These are phyloP conservation scores for Stachybotrys chartarum DNA, from an alignment of 2,329 filamentous ascomycete genomes.

Conservation along the genomic window DNA sequence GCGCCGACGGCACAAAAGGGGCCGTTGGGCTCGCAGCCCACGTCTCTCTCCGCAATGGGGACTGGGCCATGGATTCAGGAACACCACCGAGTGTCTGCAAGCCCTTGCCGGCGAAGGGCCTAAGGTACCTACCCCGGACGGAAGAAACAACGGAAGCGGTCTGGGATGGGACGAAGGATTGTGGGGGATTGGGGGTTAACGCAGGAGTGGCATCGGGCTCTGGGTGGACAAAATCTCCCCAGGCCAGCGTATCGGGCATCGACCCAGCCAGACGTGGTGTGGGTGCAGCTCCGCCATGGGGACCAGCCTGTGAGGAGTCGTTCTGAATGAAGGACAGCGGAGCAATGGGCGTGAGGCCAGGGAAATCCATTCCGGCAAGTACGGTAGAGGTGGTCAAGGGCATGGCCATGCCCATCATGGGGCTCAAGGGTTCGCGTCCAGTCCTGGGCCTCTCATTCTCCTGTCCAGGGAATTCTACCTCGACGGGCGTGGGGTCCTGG, in stretches of 20 bases:
- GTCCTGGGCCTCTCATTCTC: constrained; percentile 45
- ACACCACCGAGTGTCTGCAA: constrained; percentile 42
- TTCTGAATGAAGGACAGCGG: constrained; percentile 27
- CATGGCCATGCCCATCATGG: constrained; percentile 40
- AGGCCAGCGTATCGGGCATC: constrained; percentile 50
- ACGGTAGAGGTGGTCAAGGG: constrained; percentile 28
- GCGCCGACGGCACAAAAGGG: neutral
- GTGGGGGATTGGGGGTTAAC: constrained; percentile 40
- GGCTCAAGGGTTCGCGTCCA: constrained; percentile 44
- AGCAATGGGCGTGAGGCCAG: constrained; percentile 23
- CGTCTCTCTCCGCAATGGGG: constrained; percentile 23
- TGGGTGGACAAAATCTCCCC: constrained; percentile 36
- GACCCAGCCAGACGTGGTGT: constrained; percentile 28
- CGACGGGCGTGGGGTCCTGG: constrained; percentile 14
- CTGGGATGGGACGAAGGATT: constrained; percentile 45
- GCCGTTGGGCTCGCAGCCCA: constrained; percentile 5
- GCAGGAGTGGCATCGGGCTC: constrained; percentile 21
- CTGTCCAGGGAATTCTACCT: constrained; percentile 28
- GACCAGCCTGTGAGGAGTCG: constrained; percentile 16
- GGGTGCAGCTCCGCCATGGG: constrained; percentile 14
- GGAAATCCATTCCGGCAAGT: constrained; percentile 33
- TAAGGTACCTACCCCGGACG: constrained; percentile 40
- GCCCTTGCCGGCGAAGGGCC: constrained; percentile 49
- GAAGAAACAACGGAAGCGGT: constrained; percentile 46
- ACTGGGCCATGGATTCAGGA: constrained; percentile 16